Conservation (phyloP, 169 alveolate species). For the Plasmodium gallinaceum region DNA sequence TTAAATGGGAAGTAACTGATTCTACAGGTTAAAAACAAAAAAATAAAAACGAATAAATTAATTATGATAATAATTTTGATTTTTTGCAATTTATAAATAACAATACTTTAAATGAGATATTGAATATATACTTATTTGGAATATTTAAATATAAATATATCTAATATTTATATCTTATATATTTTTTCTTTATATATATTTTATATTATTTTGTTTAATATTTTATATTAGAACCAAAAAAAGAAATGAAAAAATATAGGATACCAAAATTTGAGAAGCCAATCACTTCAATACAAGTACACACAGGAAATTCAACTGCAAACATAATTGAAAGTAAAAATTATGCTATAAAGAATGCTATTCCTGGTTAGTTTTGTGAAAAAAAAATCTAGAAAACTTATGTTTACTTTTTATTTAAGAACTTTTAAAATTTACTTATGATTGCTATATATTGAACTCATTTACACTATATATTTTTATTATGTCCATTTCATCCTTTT, state of each 20-base stretch:
- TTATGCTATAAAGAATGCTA: constrained; percentile 2
- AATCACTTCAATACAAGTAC: constrained; percentile 47
- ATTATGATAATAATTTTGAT: too few relatives aligned
- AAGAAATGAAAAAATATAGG: constrained; percentile 24
- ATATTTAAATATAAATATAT: too few relatives aligned
- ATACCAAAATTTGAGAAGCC: constrained; percentile 40
- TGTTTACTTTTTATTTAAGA: background rate
- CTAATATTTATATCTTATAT: too few relatives aligned
- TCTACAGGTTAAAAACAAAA: background rate
- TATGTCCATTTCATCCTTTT: background rate
- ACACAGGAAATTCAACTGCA: background rate
- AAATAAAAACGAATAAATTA: background rate
- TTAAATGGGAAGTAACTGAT: background rate
- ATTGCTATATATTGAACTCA: background rate
- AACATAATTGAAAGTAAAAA: constrained; percentile 18
- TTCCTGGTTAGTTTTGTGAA: constrained; percentile 31
- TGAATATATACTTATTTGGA: too few relatives aligned
- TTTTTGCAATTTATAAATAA: too few relatives aligned
- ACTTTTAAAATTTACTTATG: background rate
- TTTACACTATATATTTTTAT: background rate
- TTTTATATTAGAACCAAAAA: background rate
- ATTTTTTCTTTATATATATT: too few relatives aligned
- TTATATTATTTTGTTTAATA: background rate
- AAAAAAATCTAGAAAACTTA: background rate
- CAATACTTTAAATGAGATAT: too few relatives aligned